phyloP scores from a whole-genome alignment of 2,329 filamentous ascomycete species.

The Chaetomiaceae sp. region DNA sequence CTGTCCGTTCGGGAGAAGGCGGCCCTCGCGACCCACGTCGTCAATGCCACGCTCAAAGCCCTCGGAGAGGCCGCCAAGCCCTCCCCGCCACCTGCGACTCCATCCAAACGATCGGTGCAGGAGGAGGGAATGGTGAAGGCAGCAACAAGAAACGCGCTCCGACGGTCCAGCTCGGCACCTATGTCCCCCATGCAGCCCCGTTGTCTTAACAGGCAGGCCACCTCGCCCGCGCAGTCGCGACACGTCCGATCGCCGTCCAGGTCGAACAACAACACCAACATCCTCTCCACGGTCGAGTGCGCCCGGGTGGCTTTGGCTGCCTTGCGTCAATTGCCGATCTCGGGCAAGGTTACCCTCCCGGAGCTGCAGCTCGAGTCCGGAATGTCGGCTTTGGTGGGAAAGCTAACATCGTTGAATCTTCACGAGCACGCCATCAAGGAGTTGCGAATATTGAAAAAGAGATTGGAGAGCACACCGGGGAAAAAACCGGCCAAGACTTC shows the following conservation, averaged over 20 bases:
- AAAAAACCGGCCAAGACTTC: slow-evolving; percentile 30
- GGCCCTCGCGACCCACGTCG: slow-evolving; percentile 63
- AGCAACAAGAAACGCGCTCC: slow-evolving; percentile 37
- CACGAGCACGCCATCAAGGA: slow-evolving; percentile 66
- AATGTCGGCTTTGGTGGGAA: slow-evolving; percentile 62
- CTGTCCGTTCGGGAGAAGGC: slow-evolving; percentile 56
- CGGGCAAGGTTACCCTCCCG: slow-evolving; percentile 48
- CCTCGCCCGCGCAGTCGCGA: slow-evolving; percentile 42
- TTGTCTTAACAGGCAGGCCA: slow-evolving; percentile 54
- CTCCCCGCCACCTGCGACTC: slow-evolving; percentile 26
- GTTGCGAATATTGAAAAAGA: slow-evolving; percentile 57
- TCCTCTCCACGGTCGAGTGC: slow-evolving; percentile 60
- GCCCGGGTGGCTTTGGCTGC: slow-evolving; percentile 60
- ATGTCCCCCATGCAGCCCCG: slow-evolving; percentile 57
- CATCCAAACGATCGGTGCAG: slow-evolving; percentile 30
- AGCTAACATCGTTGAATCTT: slow-evolving; percentile 57
- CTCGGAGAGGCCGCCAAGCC: slow-evolving; percentile 61
- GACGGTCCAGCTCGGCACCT: slow-evolving; percentile 52
- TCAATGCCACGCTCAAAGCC: slow-evolving; percentile 64
- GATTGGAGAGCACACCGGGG: slow-evolving; percentile 42
- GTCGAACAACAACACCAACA: slow-evolving; percentile 36
- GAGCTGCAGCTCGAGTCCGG: slow-evolving; percentile 66
- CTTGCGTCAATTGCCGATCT: slow-evolving; percentile 52
- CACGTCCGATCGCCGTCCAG: slow-evolving; percentile 26
- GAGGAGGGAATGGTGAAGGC: slow-evolving; percentile 35